Percentiles rank a stretch among this genome's conserved stretches.
Evolutionary conservation across 768 basidiomycete genomes (phyloP).

Genomic region (Fibroporia radiculosa): DNA sequence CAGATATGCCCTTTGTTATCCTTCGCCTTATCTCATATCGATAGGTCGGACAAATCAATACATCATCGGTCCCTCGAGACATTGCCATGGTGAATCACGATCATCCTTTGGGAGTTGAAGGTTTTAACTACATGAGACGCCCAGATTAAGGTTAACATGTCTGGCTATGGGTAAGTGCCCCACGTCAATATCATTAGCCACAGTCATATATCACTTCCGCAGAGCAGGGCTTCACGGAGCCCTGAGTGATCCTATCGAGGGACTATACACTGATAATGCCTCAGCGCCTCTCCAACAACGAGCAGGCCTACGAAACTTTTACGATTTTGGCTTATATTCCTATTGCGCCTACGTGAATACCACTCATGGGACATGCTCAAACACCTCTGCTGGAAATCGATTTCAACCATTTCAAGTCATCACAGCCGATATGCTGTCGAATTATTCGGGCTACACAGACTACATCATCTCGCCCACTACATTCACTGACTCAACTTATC

Average conservation of each 20-base stretch:
- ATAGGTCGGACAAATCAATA: constrained; percentile 79
- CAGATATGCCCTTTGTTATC: too few relatives aligned
- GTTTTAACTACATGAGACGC: constrained; percentile 12
- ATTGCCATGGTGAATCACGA: constrained; percentile 58
- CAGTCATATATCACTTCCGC: neutral
- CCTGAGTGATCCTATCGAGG: constrained; percentile 48
- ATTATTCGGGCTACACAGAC: constrained; percentile 50
- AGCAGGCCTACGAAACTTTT: constrained; percentile 59
- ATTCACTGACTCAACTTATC: constrained; percentile 52
- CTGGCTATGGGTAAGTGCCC: constrained; percentile 55
- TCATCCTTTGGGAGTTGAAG: constrained; percentile 10
- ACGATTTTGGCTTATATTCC: constrained; percentile 76
- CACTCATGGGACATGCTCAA: constrained; percentile 56
- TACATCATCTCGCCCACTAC: constrained; percentile 43
- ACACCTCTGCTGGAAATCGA: constrained; percentile 45
- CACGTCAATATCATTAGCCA: neutral
- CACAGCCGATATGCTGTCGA: constrained; percentile 57
- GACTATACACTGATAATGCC: constrained; percentile 60
- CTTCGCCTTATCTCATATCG: constrained; percentile 11
- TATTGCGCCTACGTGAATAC: constrained; percentile 66
- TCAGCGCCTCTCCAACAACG: constrained; percentile 48
- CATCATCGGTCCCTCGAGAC: constrained; percentile 59
- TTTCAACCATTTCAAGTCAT: constrained; percentile 63
- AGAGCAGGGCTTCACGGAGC: constrained; percentile 45
- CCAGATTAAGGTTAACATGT: constrained; percentile 64